A percentile compares a stretch with the other conserved stretches of the same genome.
Conservation (phyloP, 768 basidiomycete genomes). For the Scleroderma citrinum region DNA sequence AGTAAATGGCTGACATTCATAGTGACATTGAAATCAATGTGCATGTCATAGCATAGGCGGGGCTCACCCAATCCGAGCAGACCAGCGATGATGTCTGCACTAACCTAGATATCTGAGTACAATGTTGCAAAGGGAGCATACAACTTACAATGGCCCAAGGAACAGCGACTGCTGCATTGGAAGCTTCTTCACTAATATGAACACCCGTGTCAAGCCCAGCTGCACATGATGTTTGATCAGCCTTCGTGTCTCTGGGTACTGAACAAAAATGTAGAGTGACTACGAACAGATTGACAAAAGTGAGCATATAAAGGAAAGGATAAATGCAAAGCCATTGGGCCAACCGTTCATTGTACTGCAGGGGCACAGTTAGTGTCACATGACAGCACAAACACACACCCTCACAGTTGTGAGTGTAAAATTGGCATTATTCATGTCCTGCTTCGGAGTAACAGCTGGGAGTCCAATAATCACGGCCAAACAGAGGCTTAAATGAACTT, state of each 20-base stretch:
- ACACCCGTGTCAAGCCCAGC: constrained; percentile 44
- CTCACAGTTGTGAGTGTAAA: constrained; percentile 56
- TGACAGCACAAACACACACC: constrained; percentile 3
- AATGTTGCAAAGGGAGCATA: no score
- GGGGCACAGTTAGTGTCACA: background rate
- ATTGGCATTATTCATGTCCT: constrained; percentile 52
- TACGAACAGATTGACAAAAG: constrained; percentile 41
- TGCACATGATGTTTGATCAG: constrained; percentile 10
- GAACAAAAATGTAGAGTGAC: background rate
- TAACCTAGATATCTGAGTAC: constrained; percentile 10
- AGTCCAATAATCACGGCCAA: constrained; percentile 64
- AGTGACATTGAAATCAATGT: background rate
- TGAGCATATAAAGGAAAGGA: constrained; percentile 45
- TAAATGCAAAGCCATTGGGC: constrained; percentile 45
- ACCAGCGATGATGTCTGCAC: constrained; percentile 38
- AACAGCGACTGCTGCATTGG: constrained; percentile 50
- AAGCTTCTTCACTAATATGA: constrained; percentile 51
- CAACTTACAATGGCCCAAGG: constrained; percentile 49
- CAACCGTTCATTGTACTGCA: constrained; percentile 32
- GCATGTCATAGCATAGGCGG: background rate
- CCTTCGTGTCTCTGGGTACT: background rate
- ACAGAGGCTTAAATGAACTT: constrained; percentile 39
- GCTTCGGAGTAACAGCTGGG: constrained; percentile 54
- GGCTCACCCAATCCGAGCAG: constrained; percentile 40
- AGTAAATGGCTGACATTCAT: constrained; percentile 37